phyloP scores from a whole-genome alignment of 2,329 filamentous ascomycete species.

The Neopestalotiopsis sp. region DNA sequence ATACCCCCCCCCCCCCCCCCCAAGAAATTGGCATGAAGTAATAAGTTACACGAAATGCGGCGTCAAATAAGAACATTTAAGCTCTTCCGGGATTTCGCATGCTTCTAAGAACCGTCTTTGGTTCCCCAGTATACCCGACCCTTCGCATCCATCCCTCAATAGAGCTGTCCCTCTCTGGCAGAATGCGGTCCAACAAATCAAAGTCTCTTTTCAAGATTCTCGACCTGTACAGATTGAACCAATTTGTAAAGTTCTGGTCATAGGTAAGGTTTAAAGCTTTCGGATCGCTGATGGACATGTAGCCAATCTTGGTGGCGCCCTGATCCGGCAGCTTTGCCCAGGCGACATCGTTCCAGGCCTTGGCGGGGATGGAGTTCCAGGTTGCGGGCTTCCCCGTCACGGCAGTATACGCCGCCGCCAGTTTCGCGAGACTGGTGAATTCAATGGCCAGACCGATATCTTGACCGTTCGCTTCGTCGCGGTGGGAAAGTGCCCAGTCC shows the following conservation, averaged over 20 bases:
- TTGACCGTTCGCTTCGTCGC: background rate
- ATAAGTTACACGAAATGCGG: too few relatives aligned
- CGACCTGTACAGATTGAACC: slow-evolving; percentile 3
- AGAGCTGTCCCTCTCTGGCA: background rate
- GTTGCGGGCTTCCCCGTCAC: background rate
- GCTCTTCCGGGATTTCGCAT: background rate
- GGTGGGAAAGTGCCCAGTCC: background rate
- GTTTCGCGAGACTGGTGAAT: background rate
- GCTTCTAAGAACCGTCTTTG: background rate
- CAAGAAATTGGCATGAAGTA: too few relatives aligned
- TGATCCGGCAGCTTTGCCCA: background rate
- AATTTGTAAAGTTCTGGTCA: background rate
- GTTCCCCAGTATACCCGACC: background rate
- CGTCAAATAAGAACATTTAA: background rate
- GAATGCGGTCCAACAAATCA: background rate
- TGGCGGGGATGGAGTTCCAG: background rate
- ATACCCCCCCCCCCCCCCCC: too few relatives aligned
- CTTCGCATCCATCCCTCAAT: slow-evolving; percentile 3
- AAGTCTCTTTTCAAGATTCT: background rate
- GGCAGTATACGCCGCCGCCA: background rate
- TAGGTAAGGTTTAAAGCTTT: background rate
- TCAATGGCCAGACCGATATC: background rate
- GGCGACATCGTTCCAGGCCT: slow-evolving; percentile 6
- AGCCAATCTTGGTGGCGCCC: background rate
- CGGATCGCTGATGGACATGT: background rate